phyloP scores from a whole-genome alignment of 345 rosid species.

The Euclidium syriacum region DNA sequence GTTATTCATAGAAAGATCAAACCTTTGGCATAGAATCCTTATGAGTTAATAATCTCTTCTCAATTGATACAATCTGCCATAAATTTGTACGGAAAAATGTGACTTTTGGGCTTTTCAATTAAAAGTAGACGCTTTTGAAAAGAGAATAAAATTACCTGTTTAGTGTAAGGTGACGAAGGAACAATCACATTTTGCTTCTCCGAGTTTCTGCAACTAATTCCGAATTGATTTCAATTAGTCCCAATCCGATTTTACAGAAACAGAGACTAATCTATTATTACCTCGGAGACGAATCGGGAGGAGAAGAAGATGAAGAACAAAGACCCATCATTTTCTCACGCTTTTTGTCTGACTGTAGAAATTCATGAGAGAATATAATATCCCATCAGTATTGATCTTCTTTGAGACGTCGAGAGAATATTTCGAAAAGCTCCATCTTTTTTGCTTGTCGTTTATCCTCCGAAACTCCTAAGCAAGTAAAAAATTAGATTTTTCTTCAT shows the following conservation, averaged over 20 bases:
- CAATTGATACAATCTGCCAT: constrained; percentile 26
- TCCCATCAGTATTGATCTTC: constrained; percentile 1
- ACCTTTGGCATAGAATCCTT: constrained; percentile 32
- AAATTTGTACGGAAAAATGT: neutral
- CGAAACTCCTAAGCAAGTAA: neutral
- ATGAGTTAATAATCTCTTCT: constrained; percentile 20
- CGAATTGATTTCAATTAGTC: neutral
- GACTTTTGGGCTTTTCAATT: too few species aligned
- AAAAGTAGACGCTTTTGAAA: constrained; percentile 3
- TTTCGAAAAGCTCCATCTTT: constrained; percentile 29
- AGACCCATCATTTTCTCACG: constrained; percentile 33
- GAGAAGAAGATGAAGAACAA: constrained; percentile 12
- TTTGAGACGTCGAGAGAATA: constrained; percentile 24
- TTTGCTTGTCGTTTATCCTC: constrained; percentile 18
- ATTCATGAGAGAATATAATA: constrained; percentile 10
- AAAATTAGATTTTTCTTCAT: neutral
- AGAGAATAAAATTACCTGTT: constrained; percentile 7
- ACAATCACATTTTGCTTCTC: constrained; percentile 29
- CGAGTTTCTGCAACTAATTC: constrained; percentile 4
- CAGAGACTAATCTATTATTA: neutral
- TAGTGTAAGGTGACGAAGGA: constrained; percentile 23
- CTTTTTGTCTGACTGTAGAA: constrained; percentile 7
- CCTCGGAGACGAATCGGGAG: constrained; percentile 23
- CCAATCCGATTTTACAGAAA: neutral
- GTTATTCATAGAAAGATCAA: constrained; percentile 16